Conservation (phyloP, 768 basidiomycete species). For the Russula lepida region DNA sequence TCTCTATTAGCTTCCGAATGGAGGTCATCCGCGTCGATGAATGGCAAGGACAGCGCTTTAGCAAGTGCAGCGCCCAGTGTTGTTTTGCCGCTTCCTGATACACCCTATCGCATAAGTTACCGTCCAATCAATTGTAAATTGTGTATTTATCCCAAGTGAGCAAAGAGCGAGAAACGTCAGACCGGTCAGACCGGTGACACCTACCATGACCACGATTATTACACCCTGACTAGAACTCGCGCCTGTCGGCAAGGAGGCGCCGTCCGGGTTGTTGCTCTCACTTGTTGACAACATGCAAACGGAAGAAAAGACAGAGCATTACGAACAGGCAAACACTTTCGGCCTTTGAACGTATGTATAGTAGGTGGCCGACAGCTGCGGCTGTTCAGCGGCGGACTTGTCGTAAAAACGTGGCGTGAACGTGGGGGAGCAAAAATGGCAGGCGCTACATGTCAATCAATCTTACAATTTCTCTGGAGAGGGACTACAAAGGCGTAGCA, state of each 20-base stretch:
- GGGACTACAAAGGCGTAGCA: too few species aligned
- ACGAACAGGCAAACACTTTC: not conserved
- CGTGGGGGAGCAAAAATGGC: not conserved
- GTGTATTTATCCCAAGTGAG: not conserved
- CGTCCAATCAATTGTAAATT: not conserved
- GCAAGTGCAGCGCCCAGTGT: conserved; percentile 63
- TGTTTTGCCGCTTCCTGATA: conserved; percentile 65
- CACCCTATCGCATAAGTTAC: conserved; percentile 53
- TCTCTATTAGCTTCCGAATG: conserved; percentile 75
- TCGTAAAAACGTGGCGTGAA: too few species aligned
- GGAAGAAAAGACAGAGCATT: not conserved
- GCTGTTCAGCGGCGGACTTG: not conserved
- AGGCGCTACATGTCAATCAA: too few species aligned
- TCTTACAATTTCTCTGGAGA: too few species aligned
- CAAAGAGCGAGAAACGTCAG: not conserved
- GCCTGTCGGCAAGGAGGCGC: not conserved
- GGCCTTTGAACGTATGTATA: not conserved
- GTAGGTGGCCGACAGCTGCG: not conserved
- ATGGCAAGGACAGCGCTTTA: conserved; percentile 53
- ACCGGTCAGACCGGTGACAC: not conserved
- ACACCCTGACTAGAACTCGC: not conserved
- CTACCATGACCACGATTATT: conserved; percentile 9
- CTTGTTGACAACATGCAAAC: not conserved
- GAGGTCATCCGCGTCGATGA: conserved; percentile 83
- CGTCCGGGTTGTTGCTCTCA: not conserved